These are phyloP conservation scores for Camellia oleifera DNA, from an alignment of 179 eudicot genomes.

Conservation along the genomic window DNA sequence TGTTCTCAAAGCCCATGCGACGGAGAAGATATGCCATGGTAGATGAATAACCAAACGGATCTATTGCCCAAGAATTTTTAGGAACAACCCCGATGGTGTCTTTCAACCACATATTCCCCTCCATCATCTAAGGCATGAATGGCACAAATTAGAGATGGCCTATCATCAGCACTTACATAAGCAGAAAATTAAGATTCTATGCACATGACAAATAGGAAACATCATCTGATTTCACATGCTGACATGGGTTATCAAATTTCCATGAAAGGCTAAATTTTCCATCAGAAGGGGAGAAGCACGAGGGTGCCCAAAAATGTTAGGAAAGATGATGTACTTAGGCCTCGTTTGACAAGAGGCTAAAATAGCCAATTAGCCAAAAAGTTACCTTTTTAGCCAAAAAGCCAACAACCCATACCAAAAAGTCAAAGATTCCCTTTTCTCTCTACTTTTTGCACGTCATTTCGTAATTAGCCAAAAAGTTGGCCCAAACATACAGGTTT, in stretches of 20 bases:
- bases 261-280: neutral
- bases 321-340: no score
- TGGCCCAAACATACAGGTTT: no score
- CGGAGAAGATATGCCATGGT: slow-evolving; percentile 99
- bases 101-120: slow-evolving; percentile 96
- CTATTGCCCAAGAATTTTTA: slow-evolving; percentile 96
- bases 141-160: neutral
- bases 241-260: neutral
- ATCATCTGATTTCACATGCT: neutral
- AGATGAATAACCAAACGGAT: slow-evolving; percentile 97
- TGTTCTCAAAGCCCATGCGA: slow-evolving; percentile 99
- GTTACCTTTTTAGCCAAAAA: no score
- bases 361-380: no score
- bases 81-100: slow-evolving; percentile 94
- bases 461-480: no score
- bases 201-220: neutral
- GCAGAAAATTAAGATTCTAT: neutral
- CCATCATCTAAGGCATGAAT: slow-evolving; percentile 66
- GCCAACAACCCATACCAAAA: no score
- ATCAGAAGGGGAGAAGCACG: neutral
- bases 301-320: no score
- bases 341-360: no score
- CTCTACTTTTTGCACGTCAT: no score
- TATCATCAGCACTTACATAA: neutral
- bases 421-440: no score